Conservation (phyloP, 306 rosid genomes). For the Carpinus viminea region DNA sequence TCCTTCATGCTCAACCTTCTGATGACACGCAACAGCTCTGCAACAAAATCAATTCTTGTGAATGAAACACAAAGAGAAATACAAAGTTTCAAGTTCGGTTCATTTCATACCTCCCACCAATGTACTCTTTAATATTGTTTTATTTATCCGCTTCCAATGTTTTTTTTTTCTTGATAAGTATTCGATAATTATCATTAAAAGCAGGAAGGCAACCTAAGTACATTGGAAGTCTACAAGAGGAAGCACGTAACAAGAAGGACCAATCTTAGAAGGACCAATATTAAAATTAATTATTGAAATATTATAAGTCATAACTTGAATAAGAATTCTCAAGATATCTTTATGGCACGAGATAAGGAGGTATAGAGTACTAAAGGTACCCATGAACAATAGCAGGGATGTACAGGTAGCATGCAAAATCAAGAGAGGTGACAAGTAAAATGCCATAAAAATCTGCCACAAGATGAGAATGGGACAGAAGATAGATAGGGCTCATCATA, state of each 20-base stretch:
- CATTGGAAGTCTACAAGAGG: no score
- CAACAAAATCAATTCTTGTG: conserved; percentile 35
- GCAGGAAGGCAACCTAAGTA: no score
- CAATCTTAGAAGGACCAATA: no score
- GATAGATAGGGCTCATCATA: neutral
- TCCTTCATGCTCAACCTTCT: conserved; percentile 91
- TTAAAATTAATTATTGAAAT: neutral
- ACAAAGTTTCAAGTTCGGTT: neutral
- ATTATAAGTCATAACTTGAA: neutral
- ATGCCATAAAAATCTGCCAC: neutral
- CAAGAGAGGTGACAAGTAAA: neutral
- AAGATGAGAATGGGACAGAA: neutral
- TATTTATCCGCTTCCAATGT: neutral
- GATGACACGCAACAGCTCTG: conserved; percentile 86
- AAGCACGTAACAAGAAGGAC: no score
- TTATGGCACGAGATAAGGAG: neutral
- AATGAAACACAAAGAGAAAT: conserved; percentile 20
- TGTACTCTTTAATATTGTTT: neutral
- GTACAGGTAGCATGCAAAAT: neutral
- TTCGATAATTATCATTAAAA: no score
- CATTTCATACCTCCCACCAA: neutral
- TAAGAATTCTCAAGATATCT: neutral
- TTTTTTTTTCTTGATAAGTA: neutral
- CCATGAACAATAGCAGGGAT: neutral
- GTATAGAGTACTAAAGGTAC: neutral